Evolutionary conservation across 202 grass and related monocot species (phyloP).

Genomic region (Zizania palustris): DNA sequence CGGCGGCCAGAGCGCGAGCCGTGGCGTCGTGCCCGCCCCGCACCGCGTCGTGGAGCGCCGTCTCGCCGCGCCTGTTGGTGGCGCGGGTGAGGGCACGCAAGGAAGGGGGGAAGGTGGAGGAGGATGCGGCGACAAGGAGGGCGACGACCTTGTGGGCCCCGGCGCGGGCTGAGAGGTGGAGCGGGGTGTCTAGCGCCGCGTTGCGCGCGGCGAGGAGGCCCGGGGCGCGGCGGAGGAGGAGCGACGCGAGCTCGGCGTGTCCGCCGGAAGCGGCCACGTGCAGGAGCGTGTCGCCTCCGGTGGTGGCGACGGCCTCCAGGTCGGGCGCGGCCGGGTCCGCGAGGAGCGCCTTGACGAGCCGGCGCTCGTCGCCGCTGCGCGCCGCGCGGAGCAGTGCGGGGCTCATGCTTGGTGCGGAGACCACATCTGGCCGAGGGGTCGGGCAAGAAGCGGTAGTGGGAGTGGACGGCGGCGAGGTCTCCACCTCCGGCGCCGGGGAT

Average conservation of each 20-base stretch:
- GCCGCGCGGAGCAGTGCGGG: slow-evolving; percentile 44
- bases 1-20: slow-evolving; percentile 35
- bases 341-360: slow-evolving; percentile 54
- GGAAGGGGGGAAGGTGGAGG: neutral
- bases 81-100: slow-evolving; percentile 1
- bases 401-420: slow-evolving; percentile 29
- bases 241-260: slow-evolving; percentile 37
- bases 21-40: too few species aligned
- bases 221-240: slow-evolving; percentile 47
- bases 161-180: slow-evolving; percentile 50
- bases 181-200: slow-evolving; percentile 56
- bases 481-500: slow-evolving; percentile 35
- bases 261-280: slow-evolving; percentile 41
- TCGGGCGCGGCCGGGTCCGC: slow-evolving; percentile 41
- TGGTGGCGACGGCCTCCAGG: slow-evolving; percentile 43
- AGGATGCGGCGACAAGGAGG: slow-evolving; percentile 31
- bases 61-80: too few species aligned
- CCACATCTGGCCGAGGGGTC: slow-evolving; percentile 24
- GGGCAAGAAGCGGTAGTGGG: slow-evolving; percentile 38
- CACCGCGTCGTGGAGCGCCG: too few species aligned
- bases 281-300: slow-evolving; percentile 50
- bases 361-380: slow-evolving; percentile 50
- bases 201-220: slow-evolving; percentile 48
- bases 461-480: slow-evolving; percentile 46
- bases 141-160: slow-evolving; percentile 53